These are phyloP conservation scores for Ballota nigra DNA, from an alignment of 257 asterid species.

Conservation along the genomic window DNA sequence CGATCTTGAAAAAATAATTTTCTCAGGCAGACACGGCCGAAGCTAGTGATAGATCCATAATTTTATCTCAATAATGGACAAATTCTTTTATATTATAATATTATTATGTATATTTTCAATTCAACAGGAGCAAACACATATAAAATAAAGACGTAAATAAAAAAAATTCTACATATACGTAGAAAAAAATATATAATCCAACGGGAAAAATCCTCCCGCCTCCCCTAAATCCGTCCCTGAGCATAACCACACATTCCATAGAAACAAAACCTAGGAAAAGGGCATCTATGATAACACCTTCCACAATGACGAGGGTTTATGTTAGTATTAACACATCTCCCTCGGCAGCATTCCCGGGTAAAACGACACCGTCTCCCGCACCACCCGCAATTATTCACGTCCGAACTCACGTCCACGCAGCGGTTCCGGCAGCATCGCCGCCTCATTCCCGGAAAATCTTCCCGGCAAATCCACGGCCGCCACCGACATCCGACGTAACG, in stretches of 20 bases:
- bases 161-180: too few relatives aligned
- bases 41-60: too few relatives aligned
- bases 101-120: too few relatives aligned
- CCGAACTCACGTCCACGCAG: slow-evolving; percentile 55
- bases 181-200: too few relatives aligned
- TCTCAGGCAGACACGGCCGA: too few relatives aligned
- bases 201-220: too few relatives aligned
- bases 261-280: slow-evolving; percentile 36
- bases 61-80: too few relatives aligned
- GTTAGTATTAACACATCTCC: slow-evolving; percentile 45
- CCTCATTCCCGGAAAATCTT: slow-evolving; percentile 24
- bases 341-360: slow-evolving; percentile 61
- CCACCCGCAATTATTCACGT: slow-evolving; percentile 60
- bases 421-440: slow-evolving; percentile 56
- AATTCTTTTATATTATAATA: too few relatives aligned
- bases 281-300: slow-evolving; percentile 45
- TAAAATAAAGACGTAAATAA: too few relatives aligned
- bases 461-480: slow-evolving; percentile 67
- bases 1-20: too few relatives aligned
- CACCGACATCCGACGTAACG: slow-evolving; percentile 48
- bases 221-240: neutral
- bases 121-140: too few relatives aligned
- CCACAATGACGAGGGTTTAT: slow-evolving; percentile 63
- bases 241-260: slow-evolving; percentile 72
- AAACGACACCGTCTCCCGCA: slow-evolving; percentile 67